Evolutionary conservation across 2,329 filamentous ascomycete genomes (phyloP), one percentile per base, ranked within the genome.

Genomic region (Aureobasidium sp.): DNA sequence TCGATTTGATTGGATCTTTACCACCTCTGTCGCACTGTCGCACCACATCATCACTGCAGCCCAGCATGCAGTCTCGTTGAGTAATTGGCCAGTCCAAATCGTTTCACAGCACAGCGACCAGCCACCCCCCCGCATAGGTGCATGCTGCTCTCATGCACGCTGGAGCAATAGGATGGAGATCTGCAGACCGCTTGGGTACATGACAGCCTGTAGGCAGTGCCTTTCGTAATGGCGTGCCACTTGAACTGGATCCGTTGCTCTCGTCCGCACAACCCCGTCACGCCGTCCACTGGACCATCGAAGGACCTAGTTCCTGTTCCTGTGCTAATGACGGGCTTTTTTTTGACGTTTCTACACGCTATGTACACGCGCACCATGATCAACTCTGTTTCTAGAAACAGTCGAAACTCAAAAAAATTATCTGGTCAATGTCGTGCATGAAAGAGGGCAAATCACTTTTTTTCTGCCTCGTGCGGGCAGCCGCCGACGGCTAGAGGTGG

Each of bases 191-290:
- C 55, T 48, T 39, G 31, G 17, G 17, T 59, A 59, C 55, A 25
- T 59, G 55, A 59, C 55, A 59, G 55, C 31, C 55, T 59, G 55
- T 59, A 59, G 39, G 55, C 55, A 59, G 48, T n/a, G 29, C 29
- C 41, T 44, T 39, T 47, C 41, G 31, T 57, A 48, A 34, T 48
- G 34, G 55, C 55, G 42, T 59, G 42, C 31, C 42, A 48, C 55
- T 59, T 48, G 55, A 9, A n/a, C 25, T 14, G 9, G 22, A 20
- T 47, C 44, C 42, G 42, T 48, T 17, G 9, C 15, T 34, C 41
- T 42, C 4, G 25, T 47, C 55, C 55, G 55, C 20, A 37, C 42
- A 59, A 25, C 27, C 55, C 55, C 55, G 55, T 39, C 55, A 22
- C 39, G 55, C 45, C 55, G 55, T 45, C 55, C 22, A 14, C 31